Conservation (phyloP, 371 early-diverging fungal genomes). For the Capillidium rhysosporum region DNA sequence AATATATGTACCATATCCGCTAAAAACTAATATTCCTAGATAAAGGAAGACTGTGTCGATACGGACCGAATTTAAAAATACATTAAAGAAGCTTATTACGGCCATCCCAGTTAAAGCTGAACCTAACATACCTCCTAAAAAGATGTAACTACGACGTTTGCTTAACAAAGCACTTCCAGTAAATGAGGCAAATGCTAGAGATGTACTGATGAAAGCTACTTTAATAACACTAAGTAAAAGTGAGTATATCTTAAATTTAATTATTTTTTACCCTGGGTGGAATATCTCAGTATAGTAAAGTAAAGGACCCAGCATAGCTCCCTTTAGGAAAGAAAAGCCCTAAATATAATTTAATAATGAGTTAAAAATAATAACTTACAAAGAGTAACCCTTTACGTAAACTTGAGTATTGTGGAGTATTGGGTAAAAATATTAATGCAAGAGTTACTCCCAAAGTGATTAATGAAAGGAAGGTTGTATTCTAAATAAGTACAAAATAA, state of each 20-base stretch:
- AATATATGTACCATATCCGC: constrained; percentile 9
- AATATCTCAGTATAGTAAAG: not conserved
- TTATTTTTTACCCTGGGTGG: constrained; percentile 4
- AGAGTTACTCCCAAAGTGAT: too few relatives aligned
- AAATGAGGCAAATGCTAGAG: constrained; percentile 17
- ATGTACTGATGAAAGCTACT: constrained; percentile 12
- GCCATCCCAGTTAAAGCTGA: constrained; percentile 10
- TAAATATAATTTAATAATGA: too few relatives aligned
- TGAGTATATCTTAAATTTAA: not conserved
- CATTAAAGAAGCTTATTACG: constrained; percentile 13
- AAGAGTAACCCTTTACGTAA: not conserved
- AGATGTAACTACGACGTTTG: constrained; percentile 12
- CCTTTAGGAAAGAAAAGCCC: constrained; percentile 3
- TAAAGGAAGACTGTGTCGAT: constrained; percentile 17
- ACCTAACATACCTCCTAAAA: constrained; percentile 16
- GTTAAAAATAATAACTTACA: not conserved
- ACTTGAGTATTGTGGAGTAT: too few relatives aligned
- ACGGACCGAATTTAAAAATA: constrained; percentile 13
- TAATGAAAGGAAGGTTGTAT: too few relatives aligned
- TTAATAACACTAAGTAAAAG: not conserved
- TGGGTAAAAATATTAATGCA: not conserved
- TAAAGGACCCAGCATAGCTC: not conserved
- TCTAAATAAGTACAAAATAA: too few relatives aligned
- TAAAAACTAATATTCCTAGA: constrained; percentile 19
- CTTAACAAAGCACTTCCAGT: constrained; percentile 13